A percentile compares a stretch with the other conserved stretches of the same genome.
Conservation (phyloP, 352 stramenopile species). For the Aphanomyces stellatus region DNA sequence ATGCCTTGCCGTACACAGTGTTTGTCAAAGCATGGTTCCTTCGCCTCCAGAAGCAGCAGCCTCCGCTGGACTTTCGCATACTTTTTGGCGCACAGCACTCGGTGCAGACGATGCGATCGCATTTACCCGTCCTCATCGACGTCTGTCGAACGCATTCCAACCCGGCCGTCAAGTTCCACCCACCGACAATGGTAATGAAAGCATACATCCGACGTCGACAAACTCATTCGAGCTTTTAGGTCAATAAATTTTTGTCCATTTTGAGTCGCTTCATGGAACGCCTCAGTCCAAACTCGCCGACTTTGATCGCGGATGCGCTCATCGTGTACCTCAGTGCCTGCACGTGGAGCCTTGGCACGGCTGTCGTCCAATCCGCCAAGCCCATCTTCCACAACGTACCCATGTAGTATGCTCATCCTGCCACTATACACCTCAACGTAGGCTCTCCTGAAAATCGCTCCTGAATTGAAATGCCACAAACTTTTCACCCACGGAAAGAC, state of each 20-base stretch:
- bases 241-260: constrained; percentile 35
- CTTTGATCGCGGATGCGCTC: background rate
- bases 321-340: constrained; percentile 14
- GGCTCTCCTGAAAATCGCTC: constrained; percentile 5
- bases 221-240: background rate
- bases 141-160: constrained; percentile 40
- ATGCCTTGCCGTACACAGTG: constrained; percentile 50
- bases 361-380: background rate
- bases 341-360: constrained; percentile 5
- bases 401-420: background rate
- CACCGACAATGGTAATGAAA: constrained; percentile 28
- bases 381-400: constrained; percentile 6
- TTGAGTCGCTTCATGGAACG: constrained; percentile 33
- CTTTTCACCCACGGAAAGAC: constrained; percentile 20
- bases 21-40: constrained; percentile 55
- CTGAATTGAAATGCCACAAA: constrained; percentile 9
- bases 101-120: constrained; percentile 38
- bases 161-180: constrained; percentile 32
- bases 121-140: constrained; percentile 38
- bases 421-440: background rate
- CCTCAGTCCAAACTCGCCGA: background rate
- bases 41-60: constrained; percentile 22
- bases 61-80: constrained; percentile 21
- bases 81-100: constrained; percentile 34
- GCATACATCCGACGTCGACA: background rate